These are phyloP conservation scores for Brettanomyces nanus DNA, from an alignment of 805 yeast species.

Conservation along the genomic window DNA sequence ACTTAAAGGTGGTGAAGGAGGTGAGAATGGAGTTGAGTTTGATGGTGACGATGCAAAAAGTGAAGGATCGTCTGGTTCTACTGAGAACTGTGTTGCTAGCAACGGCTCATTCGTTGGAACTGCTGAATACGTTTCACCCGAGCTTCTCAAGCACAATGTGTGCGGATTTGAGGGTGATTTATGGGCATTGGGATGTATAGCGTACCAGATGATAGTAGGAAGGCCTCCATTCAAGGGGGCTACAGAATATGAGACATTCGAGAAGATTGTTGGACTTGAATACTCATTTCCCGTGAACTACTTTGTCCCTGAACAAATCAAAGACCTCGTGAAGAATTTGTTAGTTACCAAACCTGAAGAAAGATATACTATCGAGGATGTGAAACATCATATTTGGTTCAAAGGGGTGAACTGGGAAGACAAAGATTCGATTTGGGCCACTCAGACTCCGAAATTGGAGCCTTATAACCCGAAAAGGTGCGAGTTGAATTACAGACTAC, in stretches of 20 bases:
- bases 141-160: constrained; percentile 63
- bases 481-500: constrained; percentile 3
- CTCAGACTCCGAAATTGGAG: constrained; percentile 58
- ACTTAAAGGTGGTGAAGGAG: constrained; percentile 19
- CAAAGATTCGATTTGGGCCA: constrained; percentile 60
- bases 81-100: constrained; percentile 25
- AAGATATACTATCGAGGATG: constrained; percentile 47
- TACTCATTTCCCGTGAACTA: constrained; percentile 63
- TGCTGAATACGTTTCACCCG: constrained; percentile 95
- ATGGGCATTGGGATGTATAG: constrained; percentile 93
- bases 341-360: constrained; percentile 64
- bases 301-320: constrained; percentile 50
- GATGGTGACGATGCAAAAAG: constrained; percentile 7
- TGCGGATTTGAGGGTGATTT: constrained; percentile 81
- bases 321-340: constrained; percentile 59
- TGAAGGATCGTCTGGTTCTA: constrained; percentile 9
- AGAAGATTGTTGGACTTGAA: constrained; percentile 72
- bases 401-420: constrained; percentile 58
- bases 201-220: constrained; percentile 78
- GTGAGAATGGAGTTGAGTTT: background rate
- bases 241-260: constrained; percentile 81
- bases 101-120: constrained; percentile 92
- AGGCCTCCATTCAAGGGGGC: constrained; percentile 83
- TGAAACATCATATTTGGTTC: constrained; percentile 70
- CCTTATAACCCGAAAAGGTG: constrained; percentile 45